A percentile compares a stretch with the other conserved stretches of the same genome.
phyloP scores from a whole-genome alignment of 2,329 filamentous ascomycete genomes.

The Fusarium nisikadoi region DNA sequence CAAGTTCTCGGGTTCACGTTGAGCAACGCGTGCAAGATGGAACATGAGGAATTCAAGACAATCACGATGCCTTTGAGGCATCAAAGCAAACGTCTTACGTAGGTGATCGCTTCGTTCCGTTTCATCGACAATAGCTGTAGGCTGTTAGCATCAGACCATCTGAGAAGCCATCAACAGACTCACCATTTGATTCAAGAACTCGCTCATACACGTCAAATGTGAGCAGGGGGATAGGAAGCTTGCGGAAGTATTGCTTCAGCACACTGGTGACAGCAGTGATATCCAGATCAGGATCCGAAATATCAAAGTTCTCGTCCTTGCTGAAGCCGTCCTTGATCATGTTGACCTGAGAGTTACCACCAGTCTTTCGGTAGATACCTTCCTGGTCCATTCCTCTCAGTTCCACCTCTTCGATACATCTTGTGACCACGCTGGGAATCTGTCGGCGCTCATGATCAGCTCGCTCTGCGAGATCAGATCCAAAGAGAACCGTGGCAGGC shows the following conservation, averaged over 20 bases:
- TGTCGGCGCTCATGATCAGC: slow-evolving; percentile 89
- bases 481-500: slow-evolving; percentile 76
- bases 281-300: slow-evolving; percentile 91
- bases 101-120: slow-evolving; percentile 77
- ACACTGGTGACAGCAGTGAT: slow-evolving; percentile 97
- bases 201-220: slow-evolving; percentile 93
- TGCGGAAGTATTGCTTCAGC: slow-evolving; percentile 97
- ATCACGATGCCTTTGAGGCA: slow-evolving; percentile 86
- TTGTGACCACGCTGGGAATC: slow-evolving; percentile 89
- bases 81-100: slow-evolving; percentile 76
- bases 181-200: slow-evolving; percentile 82
- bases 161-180: slow-evolving; percentile 47
- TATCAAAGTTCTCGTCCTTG: slow-evolving; percentile 84
- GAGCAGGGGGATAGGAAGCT: slow-evolving; percentile 87
- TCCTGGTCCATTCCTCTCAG: slow-evolving; percentile 96
- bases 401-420: slow-evolving; percentile 97
- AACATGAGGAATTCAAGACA: slow-evolving; percentile 94
- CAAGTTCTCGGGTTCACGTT: slow-evolving; percentile 84
- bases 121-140: slow-evolving; percentile 70
- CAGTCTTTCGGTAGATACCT: slow-evolving; percentile 97
- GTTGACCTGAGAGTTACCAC: slow-evolving; percentile 90
- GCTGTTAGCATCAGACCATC: slow-evolving; percentile 36
- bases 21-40: slow-evolving; percentile 88
- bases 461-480: slow-evolving; percentile 86
- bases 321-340: slow-evolving; percentile 92